phyloP scores from a whole-genome alignment of 805 yeast species.

The Blastobotrys americana region DNA sequence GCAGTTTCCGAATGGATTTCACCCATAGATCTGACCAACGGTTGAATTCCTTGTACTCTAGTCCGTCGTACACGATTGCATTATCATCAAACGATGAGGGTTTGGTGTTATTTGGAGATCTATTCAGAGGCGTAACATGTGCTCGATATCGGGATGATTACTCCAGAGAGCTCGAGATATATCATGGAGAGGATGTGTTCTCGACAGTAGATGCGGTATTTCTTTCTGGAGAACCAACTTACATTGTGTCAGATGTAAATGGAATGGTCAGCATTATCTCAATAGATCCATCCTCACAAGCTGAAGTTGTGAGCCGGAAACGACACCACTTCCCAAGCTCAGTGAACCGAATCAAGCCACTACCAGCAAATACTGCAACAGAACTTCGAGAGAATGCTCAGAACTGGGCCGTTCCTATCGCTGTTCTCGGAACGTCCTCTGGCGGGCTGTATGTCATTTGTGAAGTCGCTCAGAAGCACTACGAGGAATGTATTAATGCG shows the following conservation, averaged over 20 bases:
- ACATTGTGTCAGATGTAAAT: not conserved
- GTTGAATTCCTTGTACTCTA: not conserved
- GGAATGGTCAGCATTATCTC: too few relatives aligned
- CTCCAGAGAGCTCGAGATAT: too few relatives aligned
- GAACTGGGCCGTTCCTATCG: not conserved
- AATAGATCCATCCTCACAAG: too few relatives aligned
- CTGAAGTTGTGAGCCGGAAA: too few relatives aligned
- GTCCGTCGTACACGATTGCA: not conserved
- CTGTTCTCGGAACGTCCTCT: not conserved
- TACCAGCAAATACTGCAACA: not conserved
- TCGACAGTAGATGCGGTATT: too few relatives aligned
- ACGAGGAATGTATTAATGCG: too few relatives aligned
- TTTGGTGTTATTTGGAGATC: not conserved
- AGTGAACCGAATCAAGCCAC: not conserved
- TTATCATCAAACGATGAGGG: not conserved
- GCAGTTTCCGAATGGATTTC: not conserved
- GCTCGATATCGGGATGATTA: too few relatives aligned
- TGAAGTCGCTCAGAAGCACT: too few relatives aligned
- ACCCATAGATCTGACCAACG: not conserved
- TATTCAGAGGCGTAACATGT: not conserved
- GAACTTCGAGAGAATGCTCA: not conserved
- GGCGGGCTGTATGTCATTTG: not conserved
- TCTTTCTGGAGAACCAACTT: too few relatives aligned
- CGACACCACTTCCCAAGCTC: not conserved
- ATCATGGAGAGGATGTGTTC: too few relatives aligned